Evolutionary conservation across 1,139 yeast species (phyloP).

Genomic region (Suhomyces terraborum): DNA sequence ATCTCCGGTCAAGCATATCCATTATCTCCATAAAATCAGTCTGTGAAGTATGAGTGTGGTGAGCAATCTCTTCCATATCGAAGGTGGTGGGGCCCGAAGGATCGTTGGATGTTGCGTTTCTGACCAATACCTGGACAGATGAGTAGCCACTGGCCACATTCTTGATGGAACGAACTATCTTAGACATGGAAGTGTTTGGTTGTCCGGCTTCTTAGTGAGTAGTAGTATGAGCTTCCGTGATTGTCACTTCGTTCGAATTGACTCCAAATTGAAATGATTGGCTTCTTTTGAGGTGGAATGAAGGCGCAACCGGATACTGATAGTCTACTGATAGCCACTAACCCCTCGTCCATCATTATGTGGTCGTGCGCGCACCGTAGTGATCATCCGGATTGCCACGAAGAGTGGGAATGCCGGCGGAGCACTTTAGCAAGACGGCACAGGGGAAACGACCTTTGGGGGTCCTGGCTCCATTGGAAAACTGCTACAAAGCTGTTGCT

Average conservation of each 20-base stretch:
- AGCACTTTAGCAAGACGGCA: background rate
- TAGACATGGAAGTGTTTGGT: slow-evolving; percentile 54
- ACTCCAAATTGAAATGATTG: background rate
- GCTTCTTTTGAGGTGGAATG: background rate
- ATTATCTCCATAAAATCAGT: slow-evolving; percentile 86
- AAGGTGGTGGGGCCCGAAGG: slow-evolving; percentile 79
- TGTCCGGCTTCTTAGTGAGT: background rate
- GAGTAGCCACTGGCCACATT: slow-evolving; percentile 94
- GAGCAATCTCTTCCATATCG: slow-evolving; percentile 84
- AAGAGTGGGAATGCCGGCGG: slow-evolving; percentile 1
- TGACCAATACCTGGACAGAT: slow-evolving; percentile 78
- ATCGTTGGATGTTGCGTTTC: slow-evolving; percentile 93
- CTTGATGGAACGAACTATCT: slow-evolving; percentile 82
- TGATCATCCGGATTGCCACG: slow-evolving; percentile 8
- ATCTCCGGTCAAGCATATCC: slow-evolving; percentile 93
- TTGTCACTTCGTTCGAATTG: slow-evolving; percentile 2
- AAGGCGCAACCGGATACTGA: background rate
- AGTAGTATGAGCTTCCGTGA: too few relatives aligned
- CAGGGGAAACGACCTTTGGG: too few relatives aligned
- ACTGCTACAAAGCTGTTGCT: too few relatives aligned
- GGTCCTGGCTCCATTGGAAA: too few relatives aligned
- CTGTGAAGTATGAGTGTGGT: slow-evolving; percentile 66
- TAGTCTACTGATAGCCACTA: background rate
- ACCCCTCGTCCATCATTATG: slow-evolving; percentile 10
- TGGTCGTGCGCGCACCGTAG: slow-evolving; percentile 8